Base-by-base conservation (phyloP, 208 protist genomes). In the Leishmania turanica region DNA sequence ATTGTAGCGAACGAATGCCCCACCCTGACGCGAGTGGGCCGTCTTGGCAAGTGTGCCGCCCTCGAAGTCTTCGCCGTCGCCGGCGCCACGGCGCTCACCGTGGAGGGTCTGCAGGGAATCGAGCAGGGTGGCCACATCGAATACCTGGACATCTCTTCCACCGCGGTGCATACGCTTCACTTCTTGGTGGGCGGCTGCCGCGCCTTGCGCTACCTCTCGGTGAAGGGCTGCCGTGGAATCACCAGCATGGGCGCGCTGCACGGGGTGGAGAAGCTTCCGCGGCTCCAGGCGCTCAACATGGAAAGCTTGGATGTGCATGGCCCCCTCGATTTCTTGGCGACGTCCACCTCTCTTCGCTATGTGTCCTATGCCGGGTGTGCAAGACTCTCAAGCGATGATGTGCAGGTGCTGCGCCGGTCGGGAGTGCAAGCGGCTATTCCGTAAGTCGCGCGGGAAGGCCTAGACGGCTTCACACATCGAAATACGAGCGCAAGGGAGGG, bases 81-180 rank as follows among this genome's bases (percentile, higher is more conserved):
- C 9, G 85, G 81, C 3, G 85, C 83, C 45, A 54, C 62, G 11
- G 79, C 75, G 8, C 81, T 94, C 37, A 84, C 83, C 4, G 70
- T 62, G 45, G 84, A 82, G 34, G 84, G 88, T 13, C 51, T 91
- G 60, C 45, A 75, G 58, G 88, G 88, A 2, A 51, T 94, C 15
- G 88, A 92, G 78, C 53, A 31, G 49, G 87, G 81, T 69, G 21
- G 73, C 27, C 77, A 62, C 19, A 81, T 94, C 40, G 60, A 78
- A 65, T 89, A 91, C 77, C 80, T 93, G 31, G 80, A 91, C 75
- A 83, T 93, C 42, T 70, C 87, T 37, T 87, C 79, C 37, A 89
- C 83, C 9, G 81, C 79, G 15, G 85, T 93, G 47, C 51, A 81
- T 47, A 80, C 78, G 21, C 75, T 92, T 2, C 54, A 65, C 49